Evolutionary conservation across 2,329 filamentous ascomycete genomes (phyloP).

Genomic region (Penicillium sp.): DNA sequence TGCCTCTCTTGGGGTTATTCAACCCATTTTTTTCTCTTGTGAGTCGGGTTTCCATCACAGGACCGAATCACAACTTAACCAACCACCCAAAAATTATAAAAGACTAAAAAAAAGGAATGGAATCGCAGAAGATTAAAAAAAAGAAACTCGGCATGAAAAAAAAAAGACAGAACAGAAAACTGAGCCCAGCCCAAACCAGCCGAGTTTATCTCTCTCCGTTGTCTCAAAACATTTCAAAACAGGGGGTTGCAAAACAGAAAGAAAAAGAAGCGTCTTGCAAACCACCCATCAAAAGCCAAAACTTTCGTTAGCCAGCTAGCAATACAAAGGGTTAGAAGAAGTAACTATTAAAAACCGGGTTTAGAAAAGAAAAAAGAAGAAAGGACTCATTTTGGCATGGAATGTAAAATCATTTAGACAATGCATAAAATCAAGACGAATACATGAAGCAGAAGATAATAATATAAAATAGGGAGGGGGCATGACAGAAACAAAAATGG

Average conservation of each 20-base stretch:
- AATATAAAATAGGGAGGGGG: constrained; percentile 18
- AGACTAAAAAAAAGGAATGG: neutral
- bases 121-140: neutral
- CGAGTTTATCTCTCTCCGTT: constrained; percentile 21
- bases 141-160: constrained; percentile 17
- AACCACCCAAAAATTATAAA: neutral
- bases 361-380: constrained; percentile 14
- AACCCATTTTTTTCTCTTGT: neutral
- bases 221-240: constrained; percentile 18
- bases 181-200: constrained; percentile 20
- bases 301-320: constrained; percentile 36
- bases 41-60: neutral
- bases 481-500: constrained; percentile 18
- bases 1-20: neutral
- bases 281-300: constrained; percentile 19
- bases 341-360: constrained; percentile 18
- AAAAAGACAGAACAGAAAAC: constrained; percentile 9
- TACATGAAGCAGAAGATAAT: constrained; percentile 21
- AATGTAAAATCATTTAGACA: constrained; percentile 21
- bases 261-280: constrained; percentile 2
- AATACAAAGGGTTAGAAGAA: constrained; percentile 33
- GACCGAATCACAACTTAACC: neutral
- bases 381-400: constrained; percentile 15
- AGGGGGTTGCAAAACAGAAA: constrained; percentile 14
- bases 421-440: constrained; percentile 24